Conservation (phyloP, 2,329 filamentous ascomycete genomes). For the Elsinoe perseae region DNA sequence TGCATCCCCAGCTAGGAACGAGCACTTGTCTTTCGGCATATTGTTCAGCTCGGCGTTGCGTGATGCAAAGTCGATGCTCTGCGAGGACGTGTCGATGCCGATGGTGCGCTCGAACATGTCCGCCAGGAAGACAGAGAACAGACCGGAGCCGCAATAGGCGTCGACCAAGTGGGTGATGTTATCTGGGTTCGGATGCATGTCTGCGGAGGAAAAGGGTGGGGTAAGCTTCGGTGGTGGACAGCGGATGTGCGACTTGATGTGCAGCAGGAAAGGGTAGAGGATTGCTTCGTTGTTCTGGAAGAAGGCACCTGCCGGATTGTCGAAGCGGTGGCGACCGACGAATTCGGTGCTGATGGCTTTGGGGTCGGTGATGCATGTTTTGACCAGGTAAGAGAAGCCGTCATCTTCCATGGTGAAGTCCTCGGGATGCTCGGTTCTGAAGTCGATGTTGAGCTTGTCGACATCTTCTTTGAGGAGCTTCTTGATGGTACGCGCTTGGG, state of each 20-base stretch:
- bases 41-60: constrained; percentile 72
- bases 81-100: constrained; percentile 80
- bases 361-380: constrained; percentile 80
- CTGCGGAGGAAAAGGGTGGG: constrained; percentile 7
- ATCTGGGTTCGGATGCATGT: constrained; percentile 26
- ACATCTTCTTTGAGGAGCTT: constrained; percentile 8
- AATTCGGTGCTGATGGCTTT: constrained; percentile 82
- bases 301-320: constrained; percentile 87
- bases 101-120: constrained; percentile 69
- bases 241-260: constrained; percentile 73
- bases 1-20: constrained; percentile 86
- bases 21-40: constrained; percentile 58
- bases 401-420: constrained; percentile 49
- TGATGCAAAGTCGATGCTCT: constrained; percentile 70
- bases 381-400: constrained; percentile 63
- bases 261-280: constrained; percentile 74
- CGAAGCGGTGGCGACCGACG: constrained; percentile 74
- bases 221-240: constrained; percentile 25
- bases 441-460: constrained; percentile 15
- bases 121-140: constrained; percentile 92
- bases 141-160: constrained; percentile 92
- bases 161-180: constrained; percentile 83
- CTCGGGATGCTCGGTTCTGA: constrained; percentile 30
- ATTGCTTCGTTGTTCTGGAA: constrained; percentile 99
- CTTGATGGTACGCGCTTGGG: constrained; percentile 4